Conservation (phyloP, 495 filamentous ascomycete genomes). For the Pyronema omphalodes region DNA sequence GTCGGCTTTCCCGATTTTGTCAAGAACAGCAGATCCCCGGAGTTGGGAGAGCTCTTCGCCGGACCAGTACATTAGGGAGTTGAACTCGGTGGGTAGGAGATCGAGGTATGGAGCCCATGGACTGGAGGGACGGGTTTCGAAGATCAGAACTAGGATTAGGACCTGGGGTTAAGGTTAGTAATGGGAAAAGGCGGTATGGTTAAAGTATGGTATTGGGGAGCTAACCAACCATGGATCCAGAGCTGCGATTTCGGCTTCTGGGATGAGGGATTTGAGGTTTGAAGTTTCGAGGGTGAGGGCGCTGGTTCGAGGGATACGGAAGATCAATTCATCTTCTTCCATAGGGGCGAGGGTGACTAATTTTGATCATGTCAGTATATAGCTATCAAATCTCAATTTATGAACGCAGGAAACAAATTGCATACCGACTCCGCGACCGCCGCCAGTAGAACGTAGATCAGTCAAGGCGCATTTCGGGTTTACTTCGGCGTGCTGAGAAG, state of each 20-base stretch:
- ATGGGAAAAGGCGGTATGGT: constrained; percentile 9
- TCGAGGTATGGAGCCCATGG: constrained; percentile 64
- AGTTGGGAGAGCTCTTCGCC: constrained; percentile 49
- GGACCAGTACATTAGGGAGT: constrained; percentile 87
- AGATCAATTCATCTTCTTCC: constrained; percentile 43
- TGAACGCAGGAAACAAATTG: constrained; percentile 6
- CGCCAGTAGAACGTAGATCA: constrained; percentile 34
- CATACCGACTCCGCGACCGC: constrained; percentile 46
- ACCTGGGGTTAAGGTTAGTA: constrained; percentile 29
- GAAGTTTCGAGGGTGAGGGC: constrained; percentile 38
- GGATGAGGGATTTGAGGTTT: constrained; percentile 29
- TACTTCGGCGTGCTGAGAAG: constrained; percentile 30
- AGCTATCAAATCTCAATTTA: neutral
- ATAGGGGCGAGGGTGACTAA: constrained; percentile 40
- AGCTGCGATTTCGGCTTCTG: constrained; percentile 12
- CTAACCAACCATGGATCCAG: constrained; percentile 17
- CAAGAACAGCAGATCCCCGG: constrained; percentile 54
- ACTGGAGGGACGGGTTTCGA: constrained; percentile 50
- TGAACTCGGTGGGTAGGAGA: constrained; percentile 59
- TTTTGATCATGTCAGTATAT: constrained; percentile 3
- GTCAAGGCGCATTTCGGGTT: constrained; percentile 37
- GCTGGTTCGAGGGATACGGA: constrained; percentile 38
- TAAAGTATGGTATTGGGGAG: neutral
- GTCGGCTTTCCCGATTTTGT: constrained; percentile 57
- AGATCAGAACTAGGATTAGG: constrained; percentile 64